Evolutionary conservation across 257 asterid genomes (phyloP), one percentile per base, ranked within the genome.

Genomic region (Anisodus acutangulus): DNA sequence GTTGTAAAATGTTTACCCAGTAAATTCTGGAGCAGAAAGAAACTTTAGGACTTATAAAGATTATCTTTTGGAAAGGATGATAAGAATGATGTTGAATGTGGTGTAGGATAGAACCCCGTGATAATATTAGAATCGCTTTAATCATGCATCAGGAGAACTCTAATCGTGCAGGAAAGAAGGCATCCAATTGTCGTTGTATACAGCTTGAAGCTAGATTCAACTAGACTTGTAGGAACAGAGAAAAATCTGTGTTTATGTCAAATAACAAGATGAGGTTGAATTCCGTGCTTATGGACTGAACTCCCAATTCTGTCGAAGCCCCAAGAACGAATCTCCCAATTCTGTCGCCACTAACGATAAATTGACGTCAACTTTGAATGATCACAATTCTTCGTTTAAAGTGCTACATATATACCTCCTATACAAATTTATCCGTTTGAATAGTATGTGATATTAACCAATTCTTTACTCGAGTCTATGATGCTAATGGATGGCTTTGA

Each of bases 361-460:
- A 54, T 11, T 54, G 59, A 54, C 59, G 9, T 54, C 16, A 54
- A 54, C 4, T 54, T 54, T 54, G 59, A 54, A 12, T 54, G 12
- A 67, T 67, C 74, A 35, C 74, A 67, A 67, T 67, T 54, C 22
- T 67, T 49, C 19, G 16, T 12, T 12, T 67, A 13, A 19, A 37
- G 17, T 35, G 49, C 13, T 19, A 16, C 13, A 12, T 35, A 22
- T 22, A 12, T 2, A 67, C 16, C 2, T 6, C 74, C 26, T 35
- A 12, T 66, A 43, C 19, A 5, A 12, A 35, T 12, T 31, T 31
- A 31, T 31, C 35, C 35, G 35, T 31, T 31, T 12, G 49, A 67
- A n/a, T 35, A 31, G 74, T 35, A 67, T 67, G 22, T 37, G 51
- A 67, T 67, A 67, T 35, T 67, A 67, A 67, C 19, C 74, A 66